Base-by-base conservation (phyloP, 225 moss, liverwort and hornwort species). In the Bryoerythrophyllum caledonicum region DNA sequence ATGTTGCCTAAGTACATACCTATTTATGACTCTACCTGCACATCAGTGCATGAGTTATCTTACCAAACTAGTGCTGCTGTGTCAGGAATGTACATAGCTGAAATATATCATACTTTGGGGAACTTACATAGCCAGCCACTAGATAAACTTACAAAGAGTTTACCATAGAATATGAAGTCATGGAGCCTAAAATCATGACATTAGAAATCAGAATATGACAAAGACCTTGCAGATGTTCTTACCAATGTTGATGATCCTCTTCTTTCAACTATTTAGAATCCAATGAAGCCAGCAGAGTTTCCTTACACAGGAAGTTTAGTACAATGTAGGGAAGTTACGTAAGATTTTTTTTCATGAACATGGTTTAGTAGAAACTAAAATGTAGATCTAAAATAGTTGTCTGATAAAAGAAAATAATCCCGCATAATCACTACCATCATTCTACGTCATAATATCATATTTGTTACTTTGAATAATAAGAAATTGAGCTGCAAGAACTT, bases 341-440 rank as follows among this genome's bases (percentile, higher is more conserved):
- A 82, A 59, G 2, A 41, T 82, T 53, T 25, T 49, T 11, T 8
- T 5, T 65, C 70, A 70, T 27, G 43, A 82, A 82, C 34, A 52
- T 1, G n/a, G 0, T 35, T 60, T 16, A 78, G 0, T 21, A 2
- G 35, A 52, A 1, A 79, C 0, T 26, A 78, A 14, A 65, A 3
- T 60, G 27, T 32, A 17, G 0, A 65, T 65, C 1, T 6, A 0
- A n/a, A 32, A 53, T 13, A 70, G 2, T 0, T 74, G 60, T 60
- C 74, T 82, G 70, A 82, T 70, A 74, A 74, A 70, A 1, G 1
- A 65, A 63, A 74, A 78, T 74, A 27, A 82, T 60, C 4, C n/a
- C 26, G 1, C 74, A 82, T 74, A 78, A 82, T 82, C 71, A 79
- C 71, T 82, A 78, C 44, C 11, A 78, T 82, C 78, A 82, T 82